These are phyloP conservation scores for Bothriochloa decipiens DNA, from an alignment of 176 grass and related monocot species.

Conservation along the genomic window DNA sequence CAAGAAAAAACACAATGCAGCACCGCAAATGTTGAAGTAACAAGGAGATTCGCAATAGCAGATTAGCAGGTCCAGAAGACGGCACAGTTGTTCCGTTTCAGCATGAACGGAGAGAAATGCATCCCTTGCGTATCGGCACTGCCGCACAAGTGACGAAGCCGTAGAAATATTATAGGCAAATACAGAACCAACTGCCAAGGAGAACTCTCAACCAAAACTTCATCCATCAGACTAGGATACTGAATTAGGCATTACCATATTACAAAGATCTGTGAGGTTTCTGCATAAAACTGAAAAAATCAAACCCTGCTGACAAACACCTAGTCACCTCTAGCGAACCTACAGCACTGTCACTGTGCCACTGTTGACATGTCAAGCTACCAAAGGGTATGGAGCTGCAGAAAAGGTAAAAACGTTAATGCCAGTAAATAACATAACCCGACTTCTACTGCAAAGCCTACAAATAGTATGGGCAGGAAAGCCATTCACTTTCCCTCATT, in stretches of 20 bases:
- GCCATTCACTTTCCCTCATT: slow-evolving; percentile 55
- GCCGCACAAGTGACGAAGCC: not conserved
- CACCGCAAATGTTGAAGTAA: not conserved
- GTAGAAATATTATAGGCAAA: not conserved
- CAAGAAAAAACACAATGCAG: not conserved
- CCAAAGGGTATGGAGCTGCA: slow-evolving; percentile 31
- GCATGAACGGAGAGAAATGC: not conserved
- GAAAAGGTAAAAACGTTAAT: slow-evolving; percentile 45
- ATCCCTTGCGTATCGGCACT: not conserved
- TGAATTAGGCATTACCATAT: slow-evolving; percentile 51
- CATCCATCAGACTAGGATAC: slow-evolving; percentile 27
- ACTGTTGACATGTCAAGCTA: slow-evolving; percentile 44
- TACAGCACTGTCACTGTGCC: slow-evolving; percentile 31
- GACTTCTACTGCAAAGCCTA: slow-evolving; percentile 46
- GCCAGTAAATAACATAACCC: slow-evolving; percentile 39
- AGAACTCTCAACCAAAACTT: slow-evolving; percentile 25
- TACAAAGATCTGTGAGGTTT: slow-evolving; percentile 61
- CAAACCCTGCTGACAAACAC: slow-evolving; percentile 48
- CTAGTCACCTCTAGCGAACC: slow-evolving; percentile 44
- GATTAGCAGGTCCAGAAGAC: too few species aligned
- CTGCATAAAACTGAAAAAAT: slow-evolving; percentile 44
- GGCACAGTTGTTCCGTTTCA: not conserved
- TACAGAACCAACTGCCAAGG: not conserved
- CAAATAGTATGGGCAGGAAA: slow-evolving; percentile 63
- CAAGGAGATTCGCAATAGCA: too few species aligned